phyloP scores from a whole-genome alignment of 1,284 basidiomycete species.

The Athelia psychrophila region DNA sequence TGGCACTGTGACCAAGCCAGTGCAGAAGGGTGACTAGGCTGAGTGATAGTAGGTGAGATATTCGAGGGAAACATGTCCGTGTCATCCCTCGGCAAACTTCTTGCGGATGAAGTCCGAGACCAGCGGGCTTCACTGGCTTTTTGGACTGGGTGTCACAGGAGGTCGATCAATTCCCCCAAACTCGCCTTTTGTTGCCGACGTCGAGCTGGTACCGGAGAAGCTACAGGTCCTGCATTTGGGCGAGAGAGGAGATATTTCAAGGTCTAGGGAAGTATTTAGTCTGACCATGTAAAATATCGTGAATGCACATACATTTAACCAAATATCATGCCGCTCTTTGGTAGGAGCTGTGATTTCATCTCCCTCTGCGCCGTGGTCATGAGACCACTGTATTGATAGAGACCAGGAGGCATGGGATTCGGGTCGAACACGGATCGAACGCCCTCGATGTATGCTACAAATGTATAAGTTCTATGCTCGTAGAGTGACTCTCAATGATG shows the following conservation, averaged over 20 bases:
- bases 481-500: conserved; percentile 7
- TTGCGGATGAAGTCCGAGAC: no score
- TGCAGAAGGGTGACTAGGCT: no score
- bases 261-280: conserved; percentile 48
- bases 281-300: conserved; percentile 4
- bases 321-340: conserved; percentile 94
- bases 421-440: conserved; percentile 89
- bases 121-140: conserved; percentile 71
- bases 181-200: conserved; percentile 41
- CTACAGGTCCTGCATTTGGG: conserved; percentile 45
- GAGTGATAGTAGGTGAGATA: no score
- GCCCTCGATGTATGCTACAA: conserved; percentile 89
- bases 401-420: conserved; percentile 90
- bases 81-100: no score
- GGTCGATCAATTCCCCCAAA: conserved; percentile 47
- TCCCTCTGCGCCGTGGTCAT: conserved; percentile 92
- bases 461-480: conserved; percentile 10
- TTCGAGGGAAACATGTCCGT: no score
- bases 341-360: conserved; percentile 95
- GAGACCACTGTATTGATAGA: conserved; percentile 91
- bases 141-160: conserved; percentile 53
- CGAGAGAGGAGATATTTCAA: conserved; percentile 81
- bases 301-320: conserved; percentile 73
- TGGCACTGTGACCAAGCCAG: no score
- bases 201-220: conserved; percentile 53